A percentile compares a stretch with the other conserved stretches of the same genome.
These are phyloP conservation scores for Trichosporon inkin DNA, from an alignment of 1,284 basidiomycete genomes.

Conservation along the genomic window DNA sequence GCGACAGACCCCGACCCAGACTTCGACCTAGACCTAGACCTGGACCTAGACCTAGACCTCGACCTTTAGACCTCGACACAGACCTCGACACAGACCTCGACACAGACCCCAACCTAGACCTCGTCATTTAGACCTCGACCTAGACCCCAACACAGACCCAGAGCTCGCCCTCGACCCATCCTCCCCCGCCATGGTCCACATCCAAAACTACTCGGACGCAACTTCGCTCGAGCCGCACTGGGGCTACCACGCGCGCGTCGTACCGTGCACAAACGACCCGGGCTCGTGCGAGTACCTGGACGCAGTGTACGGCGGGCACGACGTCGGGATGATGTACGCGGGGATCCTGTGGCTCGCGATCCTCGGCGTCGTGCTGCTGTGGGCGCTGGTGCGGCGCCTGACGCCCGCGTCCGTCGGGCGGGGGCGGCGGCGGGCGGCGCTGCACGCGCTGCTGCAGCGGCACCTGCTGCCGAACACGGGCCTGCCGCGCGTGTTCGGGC, in stretches of 20 bases:
- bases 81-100: no score
- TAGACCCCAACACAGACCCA: not conserved
- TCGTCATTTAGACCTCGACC: not conserved
- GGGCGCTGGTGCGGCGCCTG: constrained; percentile 15
- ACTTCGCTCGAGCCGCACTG: constrained; percentile 31
- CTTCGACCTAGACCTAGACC: no score
- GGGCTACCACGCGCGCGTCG: constrained; percentile 32
- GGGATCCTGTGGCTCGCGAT: constrained; percentile 32
- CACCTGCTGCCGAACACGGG: not conserved
- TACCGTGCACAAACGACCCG: constrained; percentile 37
- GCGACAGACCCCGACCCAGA: no score
- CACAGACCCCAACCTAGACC: no score
- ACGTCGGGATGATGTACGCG: constrained; percentile 33
- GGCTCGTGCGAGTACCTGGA: constrained; percentile 39
- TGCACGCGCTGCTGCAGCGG: not conserved
- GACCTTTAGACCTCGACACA: no score
- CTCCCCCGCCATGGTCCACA: constrained; percentile 20
- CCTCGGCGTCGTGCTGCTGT: constrained; percentile 24
- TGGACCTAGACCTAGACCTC: no score
- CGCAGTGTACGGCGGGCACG: constrained; percentile 34
- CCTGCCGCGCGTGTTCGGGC: constrained; percentile 26
- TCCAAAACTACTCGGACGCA: constrained; percentile 29
- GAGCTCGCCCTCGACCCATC: no score
- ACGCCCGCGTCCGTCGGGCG: not conserved
- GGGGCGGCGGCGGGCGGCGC: not conserved